Conservation (phyloP, 148 eudicot genomes). For the Euryodendron excelsum region DNA sequence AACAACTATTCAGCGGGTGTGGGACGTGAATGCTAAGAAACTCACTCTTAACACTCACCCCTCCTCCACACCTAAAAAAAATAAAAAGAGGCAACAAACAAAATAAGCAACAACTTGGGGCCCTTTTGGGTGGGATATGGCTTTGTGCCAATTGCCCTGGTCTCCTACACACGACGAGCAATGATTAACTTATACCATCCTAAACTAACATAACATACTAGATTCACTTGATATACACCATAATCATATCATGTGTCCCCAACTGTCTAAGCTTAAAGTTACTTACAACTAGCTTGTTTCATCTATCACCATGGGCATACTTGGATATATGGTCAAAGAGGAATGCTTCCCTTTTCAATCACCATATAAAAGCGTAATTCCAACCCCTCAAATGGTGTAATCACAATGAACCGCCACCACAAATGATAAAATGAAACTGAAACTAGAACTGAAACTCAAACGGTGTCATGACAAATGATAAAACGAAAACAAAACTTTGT, state of each 20-base stretch:
- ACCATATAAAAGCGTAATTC: neutral
- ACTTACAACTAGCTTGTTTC: neutral
- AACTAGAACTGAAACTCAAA: no score
- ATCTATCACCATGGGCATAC: neutral
- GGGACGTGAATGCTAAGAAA: neutral
- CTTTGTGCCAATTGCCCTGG: neutral
- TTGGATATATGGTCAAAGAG: neutral
- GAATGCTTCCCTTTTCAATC: neutral
- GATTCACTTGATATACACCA: neutral
- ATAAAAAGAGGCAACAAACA: neutral
- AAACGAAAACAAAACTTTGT: neutral
- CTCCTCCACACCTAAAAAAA: neutral
- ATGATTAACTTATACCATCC: neutral
- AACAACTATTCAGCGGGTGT: no score
- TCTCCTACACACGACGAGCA: neutral
- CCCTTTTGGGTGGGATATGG: neutral
- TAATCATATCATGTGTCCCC: neutral
- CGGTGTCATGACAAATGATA: neutral
- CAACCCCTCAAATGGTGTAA: neutral
- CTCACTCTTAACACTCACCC: neutral
- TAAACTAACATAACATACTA: neutral
- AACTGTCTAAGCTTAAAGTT: conserved; percentile 1
- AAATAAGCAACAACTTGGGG: no score
- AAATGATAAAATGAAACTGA: neutral
- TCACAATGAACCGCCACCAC: no score